Percentiles rank a stretch among this genome's conserved stretches.
These are phyloP conservation scores for Didymella pinodella DNA, from an alignment of 2,329 filamentous ascomycete genomes.

Conservation along the genomic window DNA sequence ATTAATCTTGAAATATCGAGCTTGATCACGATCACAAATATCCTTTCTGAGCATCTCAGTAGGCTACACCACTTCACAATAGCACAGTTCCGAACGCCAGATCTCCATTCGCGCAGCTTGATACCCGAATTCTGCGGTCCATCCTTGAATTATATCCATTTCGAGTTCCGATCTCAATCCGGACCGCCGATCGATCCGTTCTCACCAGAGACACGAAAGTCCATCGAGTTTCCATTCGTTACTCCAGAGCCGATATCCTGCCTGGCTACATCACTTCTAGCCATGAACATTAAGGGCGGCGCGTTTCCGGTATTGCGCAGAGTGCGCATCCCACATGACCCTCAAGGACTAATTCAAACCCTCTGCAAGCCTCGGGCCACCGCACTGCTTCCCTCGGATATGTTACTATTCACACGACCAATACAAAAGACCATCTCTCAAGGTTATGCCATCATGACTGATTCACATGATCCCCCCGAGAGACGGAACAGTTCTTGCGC, in stretches of 20 bases:
- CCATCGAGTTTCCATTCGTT: slow-evolving; percentile 28
- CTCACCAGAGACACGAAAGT: slow-evolving; percentile 11
- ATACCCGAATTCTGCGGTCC: slow-evolving; percentile 59
- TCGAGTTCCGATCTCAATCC: slow-evolving; percentile 61
- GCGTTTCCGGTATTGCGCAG: slow-evolving; percentile 69
- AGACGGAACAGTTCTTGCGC: slow-evolving; percentile 1
- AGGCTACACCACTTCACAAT: slow-evolving; percentile 61
- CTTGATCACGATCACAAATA: slow-evolving; percentile 60
- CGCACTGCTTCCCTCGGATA: slow-evolving; percentile 57
- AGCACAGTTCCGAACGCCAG: slow-evolving; percentile 60
- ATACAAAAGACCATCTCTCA: slow-evolving; percentile 12
- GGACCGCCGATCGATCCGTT: slow-evolving; percentile 23
- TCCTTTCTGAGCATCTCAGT: slow-evolving; percentile 56
- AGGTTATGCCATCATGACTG: background rate
- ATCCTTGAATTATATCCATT: slow-evolving; percentile 63
- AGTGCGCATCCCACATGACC: slow-evolving; percentile 72
- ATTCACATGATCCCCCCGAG: slow-evolving; percentile 7
- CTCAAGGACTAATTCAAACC: slow-evolving; percentile 72
- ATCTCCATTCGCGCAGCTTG: slow-evolving; percentile 52
- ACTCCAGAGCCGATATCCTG: slow-evolving; percentile 56
- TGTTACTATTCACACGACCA: slow-evolving; percentile 25
- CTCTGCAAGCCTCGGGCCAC: slow-evolving; percentile 70
- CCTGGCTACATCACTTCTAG: slow-evolving; percentile 68
- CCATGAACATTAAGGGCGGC: slow-evolving; percentile 66
- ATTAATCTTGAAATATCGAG: slow-evolving; percentile 63